phyloP scores from a whole-genome alignment of 148 eudicot species.

The Amaranthus hypochondriacus region DNA sequence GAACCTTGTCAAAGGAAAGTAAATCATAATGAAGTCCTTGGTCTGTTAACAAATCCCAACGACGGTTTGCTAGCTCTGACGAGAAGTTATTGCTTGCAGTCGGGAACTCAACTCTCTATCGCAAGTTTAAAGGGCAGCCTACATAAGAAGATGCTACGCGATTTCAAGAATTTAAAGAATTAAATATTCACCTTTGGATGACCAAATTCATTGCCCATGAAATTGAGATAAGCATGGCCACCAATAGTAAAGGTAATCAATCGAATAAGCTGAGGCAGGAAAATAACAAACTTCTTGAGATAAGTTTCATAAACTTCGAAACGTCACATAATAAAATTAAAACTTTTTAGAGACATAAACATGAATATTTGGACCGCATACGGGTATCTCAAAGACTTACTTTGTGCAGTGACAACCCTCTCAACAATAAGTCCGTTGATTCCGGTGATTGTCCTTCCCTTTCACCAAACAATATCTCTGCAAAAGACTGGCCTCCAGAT shows the following conservation, averaged over 20 bases:
- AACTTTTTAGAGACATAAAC: background rate
- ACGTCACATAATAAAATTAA: background rate
- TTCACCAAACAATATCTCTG: slow-evolving; percentile 71
- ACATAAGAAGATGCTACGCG: background rate
- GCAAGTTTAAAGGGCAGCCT: slow-evolving; percentile 16
- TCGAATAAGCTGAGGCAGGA: slow-evolving; percentile 62
- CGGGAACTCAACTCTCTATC: slow-evolving; percentile 90
- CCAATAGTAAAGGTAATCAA: slow-evolving; percentile 80
- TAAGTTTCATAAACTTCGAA: background rate
- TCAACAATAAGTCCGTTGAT: slow-evolving; percentile 35
- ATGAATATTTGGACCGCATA: background rate
- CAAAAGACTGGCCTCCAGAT: slow-evolving; percentile 87
- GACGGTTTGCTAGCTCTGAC: slow-evolving; percentile 72
- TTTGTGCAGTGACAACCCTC: slow-evolving; percentile 90
- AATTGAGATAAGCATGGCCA: slow-evolving; percentile 83
- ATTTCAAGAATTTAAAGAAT: slow-evolving; percentile 5
- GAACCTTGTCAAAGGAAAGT: slow-evolving; percentile 79
- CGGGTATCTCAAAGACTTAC: slow-evolving; percentile 32
- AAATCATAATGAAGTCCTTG: slow-evolving; percentile 49
- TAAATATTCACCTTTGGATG: slow-evolving; percentile 73
- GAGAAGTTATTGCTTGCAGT: slow-evolving; percentile 71
- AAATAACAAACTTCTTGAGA: slow-evolving; percentile 1
- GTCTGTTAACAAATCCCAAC: slow-evolving; percentile 69
- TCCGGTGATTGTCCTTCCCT: slow-evolving; percentile 30
- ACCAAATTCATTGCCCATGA: slow-evolving; percentile 99